Evolutionary conservation across 23 red algal species (phyloP).

Genomic region (Gracilaria caudata): DNA sequence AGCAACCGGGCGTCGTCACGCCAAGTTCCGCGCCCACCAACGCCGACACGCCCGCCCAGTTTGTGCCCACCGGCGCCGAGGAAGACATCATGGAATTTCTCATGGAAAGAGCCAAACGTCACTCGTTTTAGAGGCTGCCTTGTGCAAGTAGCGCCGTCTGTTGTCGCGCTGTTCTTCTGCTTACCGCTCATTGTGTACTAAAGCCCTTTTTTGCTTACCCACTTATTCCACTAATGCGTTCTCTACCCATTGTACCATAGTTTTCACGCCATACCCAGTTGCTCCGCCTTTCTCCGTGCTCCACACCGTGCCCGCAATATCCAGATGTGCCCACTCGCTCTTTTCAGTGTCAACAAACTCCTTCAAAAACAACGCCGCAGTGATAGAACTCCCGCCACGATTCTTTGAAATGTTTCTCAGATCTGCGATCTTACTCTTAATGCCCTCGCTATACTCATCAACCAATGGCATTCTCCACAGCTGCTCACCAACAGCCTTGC

Average conservation of each 20-base stretch:
- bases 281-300: conserved; percentile 80
- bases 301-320: conserved; percentile 98
- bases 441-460: conserved; percentile 80
- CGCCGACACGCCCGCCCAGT: background rate
- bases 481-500: conserved; percentile 68
- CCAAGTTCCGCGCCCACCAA: background rate
- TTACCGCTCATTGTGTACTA: background rate
- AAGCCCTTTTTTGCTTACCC: background rate
- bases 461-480: conserved; percentile 94
- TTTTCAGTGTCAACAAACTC: conserved; percentile 95
- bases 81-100: conserved; percentile 33
- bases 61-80: conserved; percentile 10
- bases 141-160: background rate
- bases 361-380: conserved; percentile 91
- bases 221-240: background rate
- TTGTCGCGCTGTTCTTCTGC: conserved; percentile 26
- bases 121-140: background rate
- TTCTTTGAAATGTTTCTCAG: conserved; percentile 93
- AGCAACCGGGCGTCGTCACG: too few relatives aligned
- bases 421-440: conserved; percentile 97
- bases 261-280: conserved; percentile 88
- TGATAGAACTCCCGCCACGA: conserved; percentile 70
- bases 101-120: conserved; percentile 27
- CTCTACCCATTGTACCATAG: conserved; percentile 74
- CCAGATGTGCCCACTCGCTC: conserved; percentile 86